These are phyloP conservation scores for Fusarium veterinarium DNA, from an alignment of 2,329 filamentous ascomycete genomes.

Conservation along the genomic window DNA sequence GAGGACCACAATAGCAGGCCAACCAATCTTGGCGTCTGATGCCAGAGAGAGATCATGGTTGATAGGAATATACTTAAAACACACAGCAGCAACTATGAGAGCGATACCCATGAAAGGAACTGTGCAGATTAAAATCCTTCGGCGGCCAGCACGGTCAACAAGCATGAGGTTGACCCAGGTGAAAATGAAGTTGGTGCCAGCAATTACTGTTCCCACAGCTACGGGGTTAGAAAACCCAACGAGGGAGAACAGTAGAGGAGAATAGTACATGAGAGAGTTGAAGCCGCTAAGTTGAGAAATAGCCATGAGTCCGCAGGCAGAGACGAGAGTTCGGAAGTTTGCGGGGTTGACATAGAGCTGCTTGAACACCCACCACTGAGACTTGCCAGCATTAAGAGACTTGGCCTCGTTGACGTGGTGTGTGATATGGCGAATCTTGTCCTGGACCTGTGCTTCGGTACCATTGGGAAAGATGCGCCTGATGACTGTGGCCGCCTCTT, in stretches of 20 bases:
- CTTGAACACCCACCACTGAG: slow-evolving; percentile 55
- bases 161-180: slow-evolving; percentile 60
- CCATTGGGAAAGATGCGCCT: slow-evolving; percentile 55
- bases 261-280: slow-evolving; percentile 64
- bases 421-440: slow-evolving; percentile 57
- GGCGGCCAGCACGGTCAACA: slow-evolving; percentile 58
- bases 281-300: slow-evolving; percentile 64
- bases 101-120: slow-evolving; percentile 58
- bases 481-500: slow-evolving; percentile 54
- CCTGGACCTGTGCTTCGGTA: slow-evolving; percentile 55
- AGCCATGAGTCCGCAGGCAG: slow-evolving; percentile 63
- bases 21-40: slow-evolving; percentile 41
- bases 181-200: slow-evolving; percentile 61
- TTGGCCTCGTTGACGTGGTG: slow-evolving; percentile 53
- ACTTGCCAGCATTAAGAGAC: slow-evolving; percentile 53
- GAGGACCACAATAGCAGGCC: slow-evolving; percentile 56
- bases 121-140: slow-evolving; percentile 56
- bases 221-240: slow-evolving; percentile 62
- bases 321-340: slow-evolving; percentile 59
- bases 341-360: slow-evolving; percentile 57
- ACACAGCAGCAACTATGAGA: slow-evolving; percentile 55
- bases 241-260: slow-evolving; percentile 60
- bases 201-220: slow-evolving; percentile 58
- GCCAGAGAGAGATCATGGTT: slow-evolving; percentile 55
- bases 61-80: slow-evolving; percentile 56